These are phyloP conservation scores for Candida sphagnicola DNA, from an alignment of 805 yeast species.

Conservation along the genomic window DNA sequence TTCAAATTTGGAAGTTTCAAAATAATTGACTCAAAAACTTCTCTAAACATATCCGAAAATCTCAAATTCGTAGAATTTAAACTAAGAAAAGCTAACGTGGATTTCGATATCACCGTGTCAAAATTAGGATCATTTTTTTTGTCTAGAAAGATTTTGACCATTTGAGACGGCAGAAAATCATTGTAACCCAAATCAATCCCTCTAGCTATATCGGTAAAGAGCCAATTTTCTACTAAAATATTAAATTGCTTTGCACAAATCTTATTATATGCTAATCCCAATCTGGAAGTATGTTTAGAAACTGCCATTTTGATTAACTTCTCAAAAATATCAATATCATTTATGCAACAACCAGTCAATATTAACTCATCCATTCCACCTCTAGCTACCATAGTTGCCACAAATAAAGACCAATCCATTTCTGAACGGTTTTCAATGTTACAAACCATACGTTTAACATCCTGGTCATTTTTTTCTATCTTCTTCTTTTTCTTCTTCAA, in stretches of 20 bases:
- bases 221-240: conserved; percentile 54
- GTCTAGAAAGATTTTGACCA: conserved; percentile 36
- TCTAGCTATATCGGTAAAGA: conserved; percentile 41
- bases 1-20: conserved; percentile 56
- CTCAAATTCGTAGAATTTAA: conserved; percentile 59
- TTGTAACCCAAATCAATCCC: conserved; percentile 88
- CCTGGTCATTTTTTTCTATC: conserved; percentile 20
- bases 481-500: conserved; percentile 28
- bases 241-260: conserved; percentile 56
- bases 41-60: conserved; percentile 45
- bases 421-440: conserved; percentile 58
- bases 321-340: conserved; percentile 51
- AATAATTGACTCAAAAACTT: conserved; percentile 47
- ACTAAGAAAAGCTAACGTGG: conserved; percentile 46
- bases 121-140: conserved; percentile 15
- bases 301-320: conserved; percentile 56
- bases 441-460: conserved; percentile 39
- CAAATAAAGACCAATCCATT: conserved; percentile 79
- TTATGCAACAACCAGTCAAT: conserved; percentile 70
- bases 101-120: conserved; percentile 14
- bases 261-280: conserved; percentile 78
- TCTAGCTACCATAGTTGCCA: conserved; percentile 62
- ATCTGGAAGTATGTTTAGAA: conserved; percentile 47
- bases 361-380: conserved; percentile 78
- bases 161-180: conserved; percentile 45